phyloP scores from a whole-genome alignment of 176 grass and related monocot genomes.

The Carex kokanica region DNA sequence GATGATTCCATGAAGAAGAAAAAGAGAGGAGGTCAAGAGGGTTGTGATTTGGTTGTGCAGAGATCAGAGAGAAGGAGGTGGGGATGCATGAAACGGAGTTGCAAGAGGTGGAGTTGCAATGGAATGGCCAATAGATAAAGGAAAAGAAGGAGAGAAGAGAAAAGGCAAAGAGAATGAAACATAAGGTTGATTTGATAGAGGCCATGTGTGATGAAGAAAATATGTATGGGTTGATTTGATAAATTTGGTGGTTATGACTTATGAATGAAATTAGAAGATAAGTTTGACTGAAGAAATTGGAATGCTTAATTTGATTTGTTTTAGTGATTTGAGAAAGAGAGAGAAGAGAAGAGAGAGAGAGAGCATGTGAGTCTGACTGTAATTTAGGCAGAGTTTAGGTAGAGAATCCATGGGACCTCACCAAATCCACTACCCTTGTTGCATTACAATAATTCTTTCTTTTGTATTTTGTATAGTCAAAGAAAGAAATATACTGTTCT shows the following conservation, averaged over 20 bases:
- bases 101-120: conserved; percentile 17
- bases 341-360: background rate
- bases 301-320: conserved; percentile 12
- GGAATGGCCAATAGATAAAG: conserved; percentile 19
- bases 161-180: conserved; percentile 30
- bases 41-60: background rate
- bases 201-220: background rate
- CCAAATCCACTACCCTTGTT: background rate
- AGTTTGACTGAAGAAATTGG: conserved; percentile 10
- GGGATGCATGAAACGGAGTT: background rate
- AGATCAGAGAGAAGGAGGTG: background rate
- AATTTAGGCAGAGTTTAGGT: conserved; percentile 32
- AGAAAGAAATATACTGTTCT: background rate
- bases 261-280: background rate
- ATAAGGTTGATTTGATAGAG: conserved; percentile 3
- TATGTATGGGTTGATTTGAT: background rate
- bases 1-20: conserved; percentile 41
- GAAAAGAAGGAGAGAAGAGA: conserved; percentile 24
- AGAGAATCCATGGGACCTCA: conserved; percentile 15
- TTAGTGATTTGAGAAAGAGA: background rate
- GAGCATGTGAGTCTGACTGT: background rate
- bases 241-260: background rate
- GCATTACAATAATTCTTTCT: background rate
- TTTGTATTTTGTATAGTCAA: background rate
- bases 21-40: conserved; percentile 39